Evolutionary conservation across 2,329 filamentous ascomycete genomes (phyloP).

Genomic region (Hymenoscyphus fraxineus): DNA sequence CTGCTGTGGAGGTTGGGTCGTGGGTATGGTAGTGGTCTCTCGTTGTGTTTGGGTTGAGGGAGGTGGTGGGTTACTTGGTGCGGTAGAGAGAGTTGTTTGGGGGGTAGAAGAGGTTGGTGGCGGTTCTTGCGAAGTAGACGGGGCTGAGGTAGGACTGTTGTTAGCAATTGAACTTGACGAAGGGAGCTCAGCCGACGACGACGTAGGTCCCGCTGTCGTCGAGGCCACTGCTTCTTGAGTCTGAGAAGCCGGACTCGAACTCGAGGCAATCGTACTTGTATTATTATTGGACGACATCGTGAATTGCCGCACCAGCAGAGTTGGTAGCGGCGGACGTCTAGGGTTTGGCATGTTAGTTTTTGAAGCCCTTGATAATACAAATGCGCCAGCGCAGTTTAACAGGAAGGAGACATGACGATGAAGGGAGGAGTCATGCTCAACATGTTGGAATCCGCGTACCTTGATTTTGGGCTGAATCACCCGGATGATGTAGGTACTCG

Average conservation of each 20-base stretch:
- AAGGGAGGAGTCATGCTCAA: neutral
- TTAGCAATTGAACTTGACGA: conserved; percentile 30
- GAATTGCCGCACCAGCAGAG: conserved; percentile 20
- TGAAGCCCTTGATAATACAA: conserved; percentile 15
- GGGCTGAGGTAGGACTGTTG: conserved; percentile 24
- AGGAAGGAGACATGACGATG: neutral
- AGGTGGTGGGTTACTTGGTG: conserved; percentile 19
- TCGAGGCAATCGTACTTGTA: conserved; percentile 26
- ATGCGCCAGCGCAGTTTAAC: conserved; percentile 5
- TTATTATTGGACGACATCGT: conserved; percentile 24
- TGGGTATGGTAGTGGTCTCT: conserved; percentile 14
- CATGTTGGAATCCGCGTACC: conserved; percentile 18
- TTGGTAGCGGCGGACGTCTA: conserved; percentile 20
- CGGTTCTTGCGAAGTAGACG: conserved; percentile 8
- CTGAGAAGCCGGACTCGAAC: conserved; percentile 14
- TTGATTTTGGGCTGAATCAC: conserved; percentile 7
- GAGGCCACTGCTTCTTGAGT: conserved; percentile 21
- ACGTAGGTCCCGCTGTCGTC: conserved; percentile 12
- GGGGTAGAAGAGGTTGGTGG: conserved; percentile 8
- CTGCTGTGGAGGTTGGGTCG: conserved; percentile 8
- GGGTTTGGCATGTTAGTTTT: conserved; percentile 23
- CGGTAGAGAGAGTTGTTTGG: conserved; percentile 18
- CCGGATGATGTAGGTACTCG: neutral
- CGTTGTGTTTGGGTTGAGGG: conserved; percentile 13
- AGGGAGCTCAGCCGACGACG: conserved; percentile 19